Conservation (phyloP, 768 basidiomycete genomes). For the Lactarius indigo region DNA sequence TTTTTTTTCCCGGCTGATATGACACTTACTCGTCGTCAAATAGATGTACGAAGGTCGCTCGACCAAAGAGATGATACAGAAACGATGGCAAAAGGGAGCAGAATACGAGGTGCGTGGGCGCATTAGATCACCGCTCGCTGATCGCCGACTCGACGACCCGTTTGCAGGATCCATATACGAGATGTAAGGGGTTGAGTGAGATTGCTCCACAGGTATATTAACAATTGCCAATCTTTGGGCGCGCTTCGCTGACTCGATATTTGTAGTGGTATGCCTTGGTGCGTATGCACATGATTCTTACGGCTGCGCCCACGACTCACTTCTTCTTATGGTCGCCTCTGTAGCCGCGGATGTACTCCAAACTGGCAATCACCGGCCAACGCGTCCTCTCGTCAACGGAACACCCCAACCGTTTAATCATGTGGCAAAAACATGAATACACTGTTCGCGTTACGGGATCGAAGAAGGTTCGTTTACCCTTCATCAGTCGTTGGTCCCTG, state of each 20-base stretch:
- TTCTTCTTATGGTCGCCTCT: background rate
- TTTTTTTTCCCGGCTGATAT: background rate
- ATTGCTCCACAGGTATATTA: conserved; percentile 27
- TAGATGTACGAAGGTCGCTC: conserved; percentile 53
- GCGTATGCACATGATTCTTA: conserved; percentile 30
- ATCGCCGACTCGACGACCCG: conserved; percentile 41
- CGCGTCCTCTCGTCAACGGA: conserved; percentile 59
- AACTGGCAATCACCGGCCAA: conserved; percentile 46
- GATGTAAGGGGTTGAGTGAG: conserved; percentile 27
- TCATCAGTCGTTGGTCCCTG: background rate
- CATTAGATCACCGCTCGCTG: conserved; percentile 18
- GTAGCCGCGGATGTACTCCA: conserved; percentile 53
- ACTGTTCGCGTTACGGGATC: conserved; percentile 47
- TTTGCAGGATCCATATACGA: conserved; percentile 10
- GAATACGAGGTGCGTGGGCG: conserved; percentile 55
- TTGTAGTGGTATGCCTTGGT: conserved; percentile 52
- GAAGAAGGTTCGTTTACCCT: conserved; percentile 43
- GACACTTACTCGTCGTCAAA: background rate
- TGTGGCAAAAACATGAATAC: conserved; percentile 59
- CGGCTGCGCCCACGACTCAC: background rate
- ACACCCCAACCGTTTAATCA: conserved; percentile 57
- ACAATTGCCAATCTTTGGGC: too few species aligned
- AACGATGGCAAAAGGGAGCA: conserved; percentile 52
- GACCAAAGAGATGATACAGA: conserved; percentile 48
- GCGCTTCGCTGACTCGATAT: background rate